Percentiles rank a stretch among this genome's conserved stretches.
phyloP scores from a whole-genome alignment of 306 rosid genomes.

The Oxytropis ochrocephala region DNA sequence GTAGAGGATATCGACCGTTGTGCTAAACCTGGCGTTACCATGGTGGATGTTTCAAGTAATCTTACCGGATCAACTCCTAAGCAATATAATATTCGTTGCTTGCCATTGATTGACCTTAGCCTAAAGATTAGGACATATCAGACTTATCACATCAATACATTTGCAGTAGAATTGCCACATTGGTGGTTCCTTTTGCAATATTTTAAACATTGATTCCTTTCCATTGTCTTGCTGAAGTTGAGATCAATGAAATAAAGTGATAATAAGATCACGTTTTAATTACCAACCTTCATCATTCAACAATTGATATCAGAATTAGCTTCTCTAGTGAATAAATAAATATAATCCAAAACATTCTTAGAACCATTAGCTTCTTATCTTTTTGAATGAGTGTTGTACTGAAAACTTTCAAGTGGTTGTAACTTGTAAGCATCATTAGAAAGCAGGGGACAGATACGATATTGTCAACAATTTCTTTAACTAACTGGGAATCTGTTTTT shows the following conservation, averaged over 20 bases:
- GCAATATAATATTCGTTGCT: slow-evolving; percentile 5
- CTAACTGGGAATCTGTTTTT: slow-evolving; percentile 34
- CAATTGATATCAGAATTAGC: slow-evolving; percentile 14
- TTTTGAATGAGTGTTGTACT: not conserved
- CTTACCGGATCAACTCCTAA: slow-evolving; percentile 9
- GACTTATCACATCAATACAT: not conserved
- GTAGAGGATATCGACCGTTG: too few relatives aligned
- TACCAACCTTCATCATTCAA: not conserved
- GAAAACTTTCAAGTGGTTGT: slow-evolving; percentile 12
- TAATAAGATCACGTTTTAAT: slow-evolving; percentile 5
- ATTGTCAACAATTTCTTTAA: not conserved
- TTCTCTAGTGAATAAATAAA: slow-evolving; percentile 6
- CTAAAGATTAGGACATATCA: not conserved
- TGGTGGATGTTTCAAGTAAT: slow-evolving; percentile 20
- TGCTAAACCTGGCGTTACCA: too few relatives aligned
- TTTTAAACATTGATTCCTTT: slow-evolving; percentile 14
- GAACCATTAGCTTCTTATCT: slow-evolving; percentile 14
- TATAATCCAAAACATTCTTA: slow-evolving; percentile 1
- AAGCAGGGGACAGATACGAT: slow-evolving; percentile 25
- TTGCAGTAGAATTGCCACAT: not conserved
- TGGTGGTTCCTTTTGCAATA: not conserved
- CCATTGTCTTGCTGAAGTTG: not conserved
- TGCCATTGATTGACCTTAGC: slow-evolving; percentile 1
- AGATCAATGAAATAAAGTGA: not conserved
- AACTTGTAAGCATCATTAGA: slow-evolving; percentile 21